Evolutionary conservation across 164 flowering plant genomes (phyloP).

Genomic region (Cinnamomum chago): DNA sequence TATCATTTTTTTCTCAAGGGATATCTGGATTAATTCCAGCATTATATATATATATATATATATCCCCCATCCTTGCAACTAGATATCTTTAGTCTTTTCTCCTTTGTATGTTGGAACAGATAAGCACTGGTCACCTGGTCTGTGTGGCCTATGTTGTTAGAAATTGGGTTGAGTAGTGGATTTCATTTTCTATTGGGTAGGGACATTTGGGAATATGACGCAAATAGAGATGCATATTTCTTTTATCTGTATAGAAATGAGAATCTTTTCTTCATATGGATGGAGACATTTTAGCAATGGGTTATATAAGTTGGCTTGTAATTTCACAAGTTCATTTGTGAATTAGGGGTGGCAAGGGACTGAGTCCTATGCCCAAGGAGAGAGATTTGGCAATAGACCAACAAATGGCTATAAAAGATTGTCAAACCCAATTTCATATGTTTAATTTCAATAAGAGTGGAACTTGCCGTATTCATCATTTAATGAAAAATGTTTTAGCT

Average conservation of each 20-base stretch:
- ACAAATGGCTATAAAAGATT: too few species aligned
- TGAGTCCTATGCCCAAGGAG: too few species aligned
- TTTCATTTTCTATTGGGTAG: neutral
- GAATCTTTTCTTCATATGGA: neutral
- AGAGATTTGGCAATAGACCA: too few species aligned
- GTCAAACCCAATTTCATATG: too few species aligned
- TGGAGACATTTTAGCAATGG: neutral
- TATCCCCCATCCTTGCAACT: neutral
- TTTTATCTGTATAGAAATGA: neutral
- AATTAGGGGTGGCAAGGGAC: too few species aligned
- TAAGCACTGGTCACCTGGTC: neutral
- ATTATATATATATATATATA: neutral
- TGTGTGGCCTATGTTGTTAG: neutral
- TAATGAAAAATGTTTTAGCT: too few species aligned
- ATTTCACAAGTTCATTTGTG: too few species aligned
- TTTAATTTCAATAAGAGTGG: too few species aligned
- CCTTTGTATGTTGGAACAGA: neutral
- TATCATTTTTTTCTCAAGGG: slow-evolving; percentile 9
- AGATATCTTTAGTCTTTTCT: neutral
- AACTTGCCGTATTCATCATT: too few species aligned
- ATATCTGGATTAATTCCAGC: slow-evolving; percentile 1
- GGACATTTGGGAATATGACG: neutral
- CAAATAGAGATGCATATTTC: neutral
- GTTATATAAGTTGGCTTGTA: too few species aligned
- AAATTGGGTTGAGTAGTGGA: neutral